Conservation (phyloP, 75 land plant species). For the Sequoia sempervirens region DNA sequence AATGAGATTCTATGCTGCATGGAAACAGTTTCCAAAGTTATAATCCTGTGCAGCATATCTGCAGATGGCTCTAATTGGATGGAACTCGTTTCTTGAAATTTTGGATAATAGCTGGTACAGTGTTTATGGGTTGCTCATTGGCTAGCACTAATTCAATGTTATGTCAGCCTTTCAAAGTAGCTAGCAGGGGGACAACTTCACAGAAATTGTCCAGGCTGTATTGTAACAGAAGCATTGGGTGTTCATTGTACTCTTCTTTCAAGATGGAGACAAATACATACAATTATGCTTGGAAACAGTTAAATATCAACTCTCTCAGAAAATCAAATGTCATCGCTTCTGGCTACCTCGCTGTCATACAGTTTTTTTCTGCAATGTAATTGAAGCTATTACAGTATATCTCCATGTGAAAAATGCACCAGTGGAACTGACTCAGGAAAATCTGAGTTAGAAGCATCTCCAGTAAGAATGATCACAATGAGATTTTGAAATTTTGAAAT, state of each 20-base stretch:
- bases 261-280: not conserved
- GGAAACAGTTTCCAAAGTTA: not conserved
- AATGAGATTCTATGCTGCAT: not conserved
- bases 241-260: not conserved
- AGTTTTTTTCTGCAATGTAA: not conserved
- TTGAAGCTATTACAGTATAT: not conserved
- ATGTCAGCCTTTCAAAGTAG: not conserved
- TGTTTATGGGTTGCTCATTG: not conserved
- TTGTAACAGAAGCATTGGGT: not conserved
- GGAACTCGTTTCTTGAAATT: not conserved
- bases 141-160: not conserved
- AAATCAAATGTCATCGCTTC: not conserved
- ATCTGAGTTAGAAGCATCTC: not conserved
- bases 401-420: not conserved
- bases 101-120: not conserved
- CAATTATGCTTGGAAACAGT: not conserved
- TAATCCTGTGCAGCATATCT: not conserved
- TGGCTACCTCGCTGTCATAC: not conserved
- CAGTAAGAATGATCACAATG: not conserved
- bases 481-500: not conserved
- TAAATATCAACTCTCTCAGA: not conserved
- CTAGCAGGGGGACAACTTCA: not conserved
- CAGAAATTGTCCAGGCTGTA: not conserved
- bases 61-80: not conserved
- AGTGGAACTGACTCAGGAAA: not conserved